phyloP scores from a whole-genome alignment of 108 stramenopile species.

The Pinguiococcus pyrenoidosus region DNA sequence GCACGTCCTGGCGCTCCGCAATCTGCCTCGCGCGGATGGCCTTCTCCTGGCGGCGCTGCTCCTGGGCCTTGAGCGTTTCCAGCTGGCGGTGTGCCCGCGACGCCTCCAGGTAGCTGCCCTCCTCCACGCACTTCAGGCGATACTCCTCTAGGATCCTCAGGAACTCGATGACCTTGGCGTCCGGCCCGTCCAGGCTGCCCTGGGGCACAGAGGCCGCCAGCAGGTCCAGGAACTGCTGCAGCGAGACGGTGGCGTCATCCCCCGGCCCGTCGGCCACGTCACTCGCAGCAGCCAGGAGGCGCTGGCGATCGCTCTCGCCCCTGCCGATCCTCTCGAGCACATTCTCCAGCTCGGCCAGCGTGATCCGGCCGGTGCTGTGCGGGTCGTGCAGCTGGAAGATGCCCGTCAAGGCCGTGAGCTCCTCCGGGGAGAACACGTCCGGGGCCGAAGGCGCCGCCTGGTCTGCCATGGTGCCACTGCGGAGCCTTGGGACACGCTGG shows the following conservation, averaged over 20 bases:
- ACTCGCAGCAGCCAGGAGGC: slow-evolving; percentile 6
- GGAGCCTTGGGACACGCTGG: no score
- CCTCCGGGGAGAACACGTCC: no score
- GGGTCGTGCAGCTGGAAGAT: slow-evolving; percentile 30
- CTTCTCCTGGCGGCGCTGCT: slow-evolving; percentile 44
- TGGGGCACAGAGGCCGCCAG: slow-evolving; percentile 17
- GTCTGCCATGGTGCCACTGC: no score
- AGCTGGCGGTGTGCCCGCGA: slow-evolving; percentile 40
- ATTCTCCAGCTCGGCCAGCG: slow-evolving; percentile 20
- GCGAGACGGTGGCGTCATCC: slow-evolving; percentile 7
- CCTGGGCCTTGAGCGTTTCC: slow-evolving; percentile 40
- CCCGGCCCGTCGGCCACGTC: slow-evolving; percentile 1
- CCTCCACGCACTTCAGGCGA: slow-evolving; percentile 48
- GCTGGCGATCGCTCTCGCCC: slow-evolving; percentile 6
- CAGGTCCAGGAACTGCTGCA: slow-evolving; percentile 28
- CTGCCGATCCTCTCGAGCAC: slow-evolving; percentile 30
- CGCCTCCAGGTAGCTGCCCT: slow-evolving; percentile 51
- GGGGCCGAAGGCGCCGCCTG: no score
- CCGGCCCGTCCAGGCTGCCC: slow-evolving; percentile 32
- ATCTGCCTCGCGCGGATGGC: slow-evolving; percentile 44
- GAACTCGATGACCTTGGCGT: slow-evolving; percentile 50
- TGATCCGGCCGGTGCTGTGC: slow-evolving; percentile 25
- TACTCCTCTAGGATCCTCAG: slow-evolving; percentile 49
- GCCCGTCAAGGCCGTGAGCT: slow-evolving; percentile 6
- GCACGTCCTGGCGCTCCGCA: slow-evolving; percentile 47